A percentile compares a stretch with the other conserved stretches of the same genome.
These are phyloP conservation scores for Trichopus zeylanicus DNA, from an alignment of 116 monocot genomes.

Conservation along the genomic window DNA sequence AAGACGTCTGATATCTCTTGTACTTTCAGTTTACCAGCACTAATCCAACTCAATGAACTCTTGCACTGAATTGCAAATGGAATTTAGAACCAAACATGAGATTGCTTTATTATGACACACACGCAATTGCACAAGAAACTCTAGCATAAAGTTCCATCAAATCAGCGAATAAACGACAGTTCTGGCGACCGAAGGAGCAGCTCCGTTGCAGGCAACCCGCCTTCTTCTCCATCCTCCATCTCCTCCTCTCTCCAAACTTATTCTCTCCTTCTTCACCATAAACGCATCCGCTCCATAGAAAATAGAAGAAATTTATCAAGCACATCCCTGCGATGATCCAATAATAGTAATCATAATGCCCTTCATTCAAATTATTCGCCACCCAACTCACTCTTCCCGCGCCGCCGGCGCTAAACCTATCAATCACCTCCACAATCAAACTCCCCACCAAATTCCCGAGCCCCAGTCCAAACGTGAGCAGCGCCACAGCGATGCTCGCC, in stretches of 20 bases:
- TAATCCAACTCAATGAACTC: too few relatives aligned
- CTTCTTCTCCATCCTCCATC: neutral
- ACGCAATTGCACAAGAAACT: too few relatives aligned
- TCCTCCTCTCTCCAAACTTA: neutral
- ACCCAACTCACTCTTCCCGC: conserved; percentile 28
- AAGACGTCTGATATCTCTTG: too few relatives aligned
- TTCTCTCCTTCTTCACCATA: conserved; percentile 31
- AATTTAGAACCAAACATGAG: too few relatives aligned
- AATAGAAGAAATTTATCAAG: conserved; percentile 27
- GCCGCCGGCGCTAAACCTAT: neutral
- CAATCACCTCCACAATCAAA: conserved; percentile 7
- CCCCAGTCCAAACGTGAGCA: conserved; percentile 13
- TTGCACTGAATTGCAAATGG: too few relatives aligned
- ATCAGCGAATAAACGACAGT: too few relatives aligned
- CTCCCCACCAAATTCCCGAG: conserved; percentile 10
- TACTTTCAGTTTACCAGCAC: too few relatives aligned
- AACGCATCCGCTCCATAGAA: conserved; percentile 17
- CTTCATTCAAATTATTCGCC: conserved; percentile 30
- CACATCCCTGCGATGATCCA: conserved; percentile 19
- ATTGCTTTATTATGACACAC: too few relatives aligned
- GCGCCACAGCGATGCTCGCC: conserved; percentile 17
- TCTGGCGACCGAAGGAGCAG: too few relatives aligned
- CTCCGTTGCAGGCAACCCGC: too few relatives aligned
- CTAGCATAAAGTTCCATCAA: too few relatives aligned
- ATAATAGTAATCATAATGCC: conserved; percentile 53